Conservation (phyloP, 2,329 filamentous ascomycete genomes). For the Keithomyces neogunnii region DNA sequence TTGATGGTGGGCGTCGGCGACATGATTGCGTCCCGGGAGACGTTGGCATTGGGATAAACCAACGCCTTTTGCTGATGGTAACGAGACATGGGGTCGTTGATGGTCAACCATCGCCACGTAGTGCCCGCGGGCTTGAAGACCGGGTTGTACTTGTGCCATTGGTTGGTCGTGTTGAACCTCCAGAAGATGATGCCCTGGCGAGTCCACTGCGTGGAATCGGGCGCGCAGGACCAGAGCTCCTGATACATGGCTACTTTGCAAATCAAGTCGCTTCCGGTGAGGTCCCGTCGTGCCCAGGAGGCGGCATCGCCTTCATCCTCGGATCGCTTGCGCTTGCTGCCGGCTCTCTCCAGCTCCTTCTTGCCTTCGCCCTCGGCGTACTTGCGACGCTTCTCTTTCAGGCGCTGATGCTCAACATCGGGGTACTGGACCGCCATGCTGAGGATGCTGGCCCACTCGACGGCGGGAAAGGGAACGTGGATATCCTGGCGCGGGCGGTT, state of each 20-base stretch:
- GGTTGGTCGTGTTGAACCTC: slow-evolving; percentile 49
- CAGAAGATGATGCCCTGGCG: slow-evolving; percentile 54
- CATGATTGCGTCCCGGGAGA: slow-evolving; percentile 38
- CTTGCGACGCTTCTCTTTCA: slow-evolving; percentile 28
- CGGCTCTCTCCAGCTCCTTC: slow-evolving; percentile 25
- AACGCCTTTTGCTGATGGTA: slow-evolving; percentile 44
- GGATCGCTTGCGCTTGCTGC: slow-evolving; percentile 31
- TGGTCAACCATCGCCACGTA: slow-evolving; percentile 54
- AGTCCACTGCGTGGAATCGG: slow-evolving; percentile 39
- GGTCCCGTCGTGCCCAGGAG: slow-evolving; percentile 29
- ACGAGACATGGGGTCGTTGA: slow-evolving; percentile 50
- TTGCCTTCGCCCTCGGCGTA: slow-evolving; percentile 23
- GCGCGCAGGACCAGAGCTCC: slow-evolving; percentile 51
- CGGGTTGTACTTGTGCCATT: slow-evolving; percentile 40
- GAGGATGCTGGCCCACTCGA: slow-evolving; percentile 50
- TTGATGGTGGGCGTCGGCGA: slow-evolving; percentile 41
- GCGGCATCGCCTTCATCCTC: slow-evolving; percentile 32
- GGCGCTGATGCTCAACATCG: slow-evolving; percentile 30
- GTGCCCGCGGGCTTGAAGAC: slow-evolving; percentile 45
- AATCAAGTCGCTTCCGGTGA: slow-evolving; percentile 47
- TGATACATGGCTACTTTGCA: slow-evolving; percentile 59
- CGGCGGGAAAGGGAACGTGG: slow-evolving; percentile 48
- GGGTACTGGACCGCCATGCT: slow-evolving; percentile 47
- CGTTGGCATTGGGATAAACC: slow-evolving; percentile 24
- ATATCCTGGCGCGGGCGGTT: slow-evolving; percentile 38